Evolutionary conservation across 257 asterid species (phyloP), one percentile per base, ranked within the genome.

Genomic region (Solanum rostratum): DNA sequence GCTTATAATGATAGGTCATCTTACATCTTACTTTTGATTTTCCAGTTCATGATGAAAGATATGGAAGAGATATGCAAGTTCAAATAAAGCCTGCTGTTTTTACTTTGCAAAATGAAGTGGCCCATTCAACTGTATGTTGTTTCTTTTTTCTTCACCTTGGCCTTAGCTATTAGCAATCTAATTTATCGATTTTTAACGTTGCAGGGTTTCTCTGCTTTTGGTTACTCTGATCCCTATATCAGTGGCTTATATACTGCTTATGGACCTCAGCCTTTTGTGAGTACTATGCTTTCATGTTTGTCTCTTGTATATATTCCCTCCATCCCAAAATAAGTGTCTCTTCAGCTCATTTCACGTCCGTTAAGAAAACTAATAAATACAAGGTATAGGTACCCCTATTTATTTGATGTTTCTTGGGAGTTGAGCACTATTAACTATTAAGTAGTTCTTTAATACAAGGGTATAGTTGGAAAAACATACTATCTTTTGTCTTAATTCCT

Each of bases 211-310:
- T 83, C 91, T 87, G 93, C 94, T 1, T 88, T 88, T 88, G 88
- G 90, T 83, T 94, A 92, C 84, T 10, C 96, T 14, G 97, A 94
- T 87, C 94, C 98, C 68, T 93, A 89, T 94, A 83, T 80, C 80
- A 65, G 88, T 59, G 93, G 98, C 54, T 83, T 95, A 43, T 92
- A 85, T 74, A 63, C 97, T 59, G 90, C 97, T 79, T 96, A 93
- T 54, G 97, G 97, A 54, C 95, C 94, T 80, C 99, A 90, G 87
- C 83, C 91, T 87, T 70, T 90, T 89, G 99, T 93, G 87, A 90
- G 92, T 84, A 22, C 27, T 85, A 19, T 49, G 29, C 12, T 59
- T 71, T 39, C 6, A 70, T 16, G 16, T 84, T 16, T 63, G 73
- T 59, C 27, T 39, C 30, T 84, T 20, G 3, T 86, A 81, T 55